Conservation (phyloP, 805 yeast species). For the Alloascoidea africana region DNA sequence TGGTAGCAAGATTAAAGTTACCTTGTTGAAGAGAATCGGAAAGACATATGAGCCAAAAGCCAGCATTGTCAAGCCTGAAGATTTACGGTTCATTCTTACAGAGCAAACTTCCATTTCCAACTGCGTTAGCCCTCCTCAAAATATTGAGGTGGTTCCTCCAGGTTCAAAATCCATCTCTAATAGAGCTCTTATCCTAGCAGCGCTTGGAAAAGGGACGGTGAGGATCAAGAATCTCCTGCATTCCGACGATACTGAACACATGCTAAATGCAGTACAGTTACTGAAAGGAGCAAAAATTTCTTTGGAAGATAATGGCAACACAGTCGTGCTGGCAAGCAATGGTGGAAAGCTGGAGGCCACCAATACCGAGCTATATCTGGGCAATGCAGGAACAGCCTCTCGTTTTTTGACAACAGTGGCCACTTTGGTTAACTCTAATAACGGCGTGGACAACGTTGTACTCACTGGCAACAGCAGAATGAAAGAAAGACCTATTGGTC, state of each 20-base stretch:
- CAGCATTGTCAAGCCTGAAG: slow-evolving; percentile 67
- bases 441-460: slow-evolving; percentile 28
- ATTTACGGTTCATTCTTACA: slow-evolving; percentile 66
- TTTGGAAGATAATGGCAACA: slow-evolving; percentile 83
- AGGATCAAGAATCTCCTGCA: slow-evolving; percentile 75
- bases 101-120: slow-evolving; percentile 56
- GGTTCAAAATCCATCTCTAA: slow-evolving; percentile 96
- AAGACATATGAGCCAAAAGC: slow-evolving; percentile 82
- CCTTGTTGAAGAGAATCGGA: slow-evolving; percentile 72
- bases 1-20: slow-evolving; percentile 81
- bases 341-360: slow-evolving; percentile 55
- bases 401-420: slow-evolving; percentile 89
- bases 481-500: slow-evolving; percentile 97
- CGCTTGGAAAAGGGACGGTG: slow-evolving; percentile 78
- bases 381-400: slow-evolving; percentile 97
- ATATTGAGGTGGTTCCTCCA: slow-evolving; percentile 60
- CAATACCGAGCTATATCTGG: slow-evolving; percentile 61
- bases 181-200: slow-evolving; percentile 86
- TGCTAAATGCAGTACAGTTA: slow-evolving; percentile 74
- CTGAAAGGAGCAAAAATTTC: slow-evolving; percentile 71
- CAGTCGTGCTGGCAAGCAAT: slow-evolving; percentile 73
- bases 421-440: slow-evolving; percentile 45
- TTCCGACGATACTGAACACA: slow-evolving; percentile 91
- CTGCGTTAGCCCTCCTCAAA: slow-evolving; percentile 25
- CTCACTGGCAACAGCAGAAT: slow-evolving; percentile 92